phyloP scores from a whole-genome alignment of 2,329 filamentous ascomycete genomes.

The Pyrenophora seminiperda region DNA sequence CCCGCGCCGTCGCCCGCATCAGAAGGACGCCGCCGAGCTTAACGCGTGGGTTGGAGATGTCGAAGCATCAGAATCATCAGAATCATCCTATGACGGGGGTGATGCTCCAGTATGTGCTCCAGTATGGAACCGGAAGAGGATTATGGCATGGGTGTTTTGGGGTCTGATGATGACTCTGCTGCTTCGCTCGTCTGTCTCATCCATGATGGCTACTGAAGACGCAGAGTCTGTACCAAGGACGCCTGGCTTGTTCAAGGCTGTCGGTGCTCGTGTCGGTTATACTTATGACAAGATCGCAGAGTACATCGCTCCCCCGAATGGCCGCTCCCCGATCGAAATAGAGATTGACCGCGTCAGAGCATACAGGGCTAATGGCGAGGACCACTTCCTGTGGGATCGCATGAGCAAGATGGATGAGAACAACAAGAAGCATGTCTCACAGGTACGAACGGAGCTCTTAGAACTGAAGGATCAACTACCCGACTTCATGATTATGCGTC shows the following conservation, averaged over 20 bases:
- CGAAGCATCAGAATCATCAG: conserved; percentile 10
- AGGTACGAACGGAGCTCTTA: conserved; percentile 23
- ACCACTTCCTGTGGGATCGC: conserved; percentile 26
- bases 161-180: conserved; percentile 8
- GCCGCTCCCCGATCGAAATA: neutral
- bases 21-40: conserved; percentile 17
- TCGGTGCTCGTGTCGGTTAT: conserved; percentile 21
- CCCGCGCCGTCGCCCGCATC: conserved; percentile 8
- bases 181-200: conserved; percentile 1
- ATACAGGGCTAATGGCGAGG: conserved; percentile 14
- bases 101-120: conserved; percentile 24
- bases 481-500: conserved; percentile 61
- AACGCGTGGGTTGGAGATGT: conserved; percentile 28
- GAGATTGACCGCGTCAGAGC: neutral
- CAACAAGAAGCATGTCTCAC: conserved; percentile 17
- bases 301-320: conserved; percentile 25
- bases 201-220: conserved; percentile 4
- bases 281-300: conserved; percentile 20
- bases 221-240: conserved; percentile 12
- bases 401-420: conserved; percentile 21
- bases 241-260: conserved; percentile 18
- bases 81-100: conserved; percentile 13
- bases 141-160: conserved; percentile 18
- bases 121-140: conserved; percentile 22
- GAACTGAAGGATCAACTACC: conserved; percentile 54